Evolutionary conservation across 2,329 filamentous ascomycete genomes (phyloP).

Genomic region (Beauveria scarabaeidicola): DNA sequence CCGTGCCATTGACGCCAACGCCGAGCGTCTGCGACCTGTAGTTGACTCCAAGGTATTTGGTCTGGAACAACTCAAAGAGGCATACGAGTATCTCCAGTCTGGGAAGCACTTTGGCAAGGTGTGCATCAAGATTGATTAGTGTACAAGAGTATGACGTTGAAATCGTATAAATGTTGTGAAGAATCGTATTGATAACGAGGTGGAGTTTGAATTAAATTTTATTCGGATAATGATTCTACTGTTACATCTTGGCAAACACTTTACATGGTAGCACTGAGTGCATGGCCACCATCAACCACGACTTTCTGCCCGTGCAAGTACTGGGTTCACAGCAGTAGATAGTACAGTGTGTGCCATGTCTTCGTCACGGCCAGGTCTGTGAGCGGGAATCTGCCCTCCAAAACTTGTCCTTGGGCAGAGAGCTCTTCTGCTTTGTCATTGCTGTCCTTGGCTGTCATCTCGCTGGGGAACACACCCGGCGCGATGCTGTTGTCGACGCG

Average conservation of each 20-base stretch:
- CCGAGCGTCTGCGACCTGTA: conserved; percentile 33
- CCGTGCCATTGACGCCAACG: conserved; percentile 37
- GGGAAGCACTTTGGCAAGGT: conserved; percentile 28
- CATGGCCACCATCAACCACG: conserved; percentile 37
- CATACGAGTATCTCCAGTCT: conserved; percentile 20
- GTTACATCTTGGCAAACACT: not conserved
- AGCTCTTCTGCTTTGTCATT: conserved; percentile 46
- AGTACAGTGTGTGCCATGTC: conserved; percentile 63
- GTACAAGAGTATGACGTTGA: too few species aligned
- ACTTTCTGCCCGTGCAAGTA: conserved; percentile 36
- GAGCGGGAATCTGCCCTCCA: conserved; percentile 52
- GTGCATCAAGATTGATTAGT: conserved; percentile 9
- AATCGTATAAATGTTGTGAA: too few species aligned
- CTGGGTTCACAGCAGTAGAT: conserved; percentile 38
- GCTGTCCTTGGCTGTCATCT: conserved; percentile 55
- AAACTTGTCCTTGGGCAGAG: conserved; percentile 51
- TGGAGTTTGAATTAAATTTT: not conserved
- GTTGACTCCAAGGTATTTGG: conserved; percentile 35
- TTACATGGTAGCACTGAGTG: conserved; percentile 29
- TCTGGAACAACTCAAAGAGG: conserved; percentile 29
- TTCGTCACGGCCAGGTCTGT: conserved; percentile 58
- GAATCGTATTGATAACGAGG: too few species aligned
- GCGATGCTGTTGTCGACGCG: conserved; percentile 68
- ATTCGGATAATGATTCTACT: too few species aligned
- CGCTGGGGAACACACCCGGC: conserved; percentile 61